Evolutionary conservation across 805 yeast species (phyloP).

Genomic region (Brettanomyces naardenensis): DNA sequence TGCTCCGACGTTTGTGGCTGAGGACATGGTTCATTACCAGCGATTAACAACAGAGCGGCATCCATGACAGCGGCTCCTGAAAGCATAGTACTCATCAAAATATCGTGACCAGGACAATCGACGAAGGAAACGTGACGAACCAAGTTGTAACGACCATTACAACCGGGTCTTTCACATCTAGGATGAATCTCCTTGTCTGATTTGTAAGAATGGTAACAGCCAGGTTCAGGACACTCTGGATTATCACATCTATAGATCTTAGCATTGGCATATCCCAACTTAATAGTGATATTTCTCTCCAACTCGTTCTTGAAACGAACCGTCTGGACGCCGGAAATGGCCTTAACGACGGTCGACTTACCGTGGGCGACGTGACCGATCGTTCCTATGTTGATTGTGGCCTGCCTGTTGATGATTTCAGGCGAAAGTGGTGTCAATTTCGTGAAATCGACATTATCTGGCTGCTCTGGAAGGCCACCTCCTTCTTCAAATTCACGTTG

Average conservation of each 20-base stretch:
- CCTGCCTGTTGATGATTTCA: conserved; percentile 97
- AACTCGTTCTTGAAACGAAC: conserved; percentile 98
- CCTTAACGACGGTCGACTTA: conserved; percentile 95
- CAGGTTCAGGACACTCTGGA: conserved; percentile 84
- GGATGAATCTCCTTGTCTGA: conserved; percentile 94
- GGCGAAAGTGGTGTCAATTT: conserved; percentile 81
- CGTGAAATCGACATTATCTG: conserved; percentile 78
- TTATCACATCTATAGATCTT: conserved; percentile 91
- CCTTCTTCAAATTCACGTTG: conserved; percentile 91
- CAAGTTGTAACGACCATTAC: conserved; percentile 80
- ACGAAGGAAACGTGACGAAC: conserved; percentile 97
- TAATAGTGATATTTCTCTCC: conserved; percentile 98
- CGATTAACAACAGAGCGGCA: conserved; percentile 92
- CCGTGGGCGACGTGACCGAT: conserved; percentile 99
- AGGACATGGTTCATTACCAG: conserved; percentile 99
- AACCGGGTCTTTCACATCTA: conserved; percentile 80
- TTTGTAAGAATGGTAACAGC: conserved; percentile 88
- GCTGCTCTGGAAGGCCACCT: conserved; percentile 97
- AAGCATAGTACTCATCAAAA: conserved; percentile 99
- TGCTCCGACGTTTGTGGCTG: conserved; percentile 99
- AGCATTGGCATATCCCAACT: conserved; percentile 98
- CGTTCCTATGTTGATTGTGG: conserved; percentile 97
- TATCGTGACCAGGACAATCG: conserved; percentile 99
- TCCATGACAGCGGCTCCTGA: conserved; percentile 99
- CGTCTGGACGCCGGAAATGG: conserved; percentile 97